phyloP scores from a whole-genome alignment of 169 alveolate species.

The Babesia divergens region DNA sequence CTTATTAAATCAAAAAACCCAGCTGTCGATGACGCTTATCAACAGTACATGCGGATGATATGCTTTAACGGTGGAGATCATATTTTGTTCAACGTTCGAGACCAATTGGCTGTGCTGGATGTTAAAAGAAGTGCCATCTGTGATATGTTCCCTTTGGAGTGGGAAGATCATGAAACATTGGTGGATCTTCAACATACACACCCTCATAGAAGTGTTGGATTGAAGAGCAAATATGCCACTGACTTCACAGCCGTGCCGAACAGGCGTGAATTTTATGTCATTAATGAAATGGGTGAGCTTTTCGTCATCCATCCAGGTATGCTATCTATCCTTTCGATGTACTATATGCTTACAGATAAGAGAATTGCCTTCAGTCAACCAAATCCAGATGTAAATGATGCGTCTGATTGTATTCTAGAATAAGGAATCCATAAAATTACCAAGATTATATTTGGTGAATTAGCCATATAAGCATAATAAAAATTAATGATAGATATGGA shows the following conservation, averaged over 20 bases:
- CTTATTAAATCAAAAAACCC: not conserved
- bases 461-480: too few relatives aligned
- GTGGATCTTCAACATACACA: not conserved
- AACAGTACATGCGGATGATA: slow-evolving; percentile 24
- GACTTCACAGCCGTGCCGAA: slow-evolving; percentile 42
- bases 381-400: too few relatives aligned
- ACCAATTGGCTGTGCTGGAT: slow-evolving; percentile 33
- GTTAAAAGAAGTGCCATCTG: not conserved
- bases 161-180: slow-evolving; percentile 2
- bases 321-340: not conserved
- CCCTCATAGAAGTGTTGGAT: not conserved
- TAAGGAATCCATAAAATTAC: too few relatives aligned
- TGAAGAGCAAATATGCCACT: slow-evolving; percentile 6
- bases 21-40: not conserved
- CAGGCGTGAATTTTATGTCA: slow-evolving; percentile 34
- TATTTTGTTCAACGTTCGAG: slow-evolving; percentile 23
- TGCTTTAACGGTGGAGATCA: not conserved
- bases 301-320: slow-evolving; percentile 61
- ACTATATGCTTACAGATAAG: too few relatives aligned
- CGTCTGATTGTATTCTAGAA: too few relatives aligned
- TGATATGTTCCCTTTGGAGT: not conserved
- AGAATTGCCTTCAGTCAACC: too few relatives aligned
- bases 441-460: too few relatives aligned
- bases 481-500: too few relatives aligned
- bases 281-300: slow-evolving; percentile 48